Base-by-base conservation (phyloP, 2,329 filamentous ascomycete genomes). In the Neopestalotiopsis clavispora region DNA sequence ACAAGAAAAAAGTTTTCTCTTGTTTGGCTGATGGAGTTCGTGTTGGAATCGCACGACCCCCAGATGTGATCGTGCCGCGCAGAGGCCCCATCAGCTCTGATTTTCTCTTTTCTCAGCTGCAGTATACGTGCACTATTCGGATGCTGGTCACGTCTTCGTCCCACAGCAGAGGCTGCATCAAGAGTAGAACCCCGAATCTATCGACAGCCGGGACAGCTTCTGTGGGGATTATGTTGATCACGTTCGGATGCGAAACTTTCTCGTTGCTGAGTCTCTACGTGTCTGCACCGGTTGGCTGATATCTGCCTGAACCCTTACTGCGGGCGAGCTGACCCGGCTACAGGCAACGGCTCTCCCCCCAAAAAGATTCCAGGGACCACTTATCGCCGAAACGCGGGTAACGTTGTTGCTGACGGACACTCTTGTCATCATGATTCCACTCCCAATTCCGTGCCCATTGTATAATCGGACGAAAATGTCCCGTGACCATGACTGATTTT, bases 41-140 rank as follows among this genome's bases (percentile, higher is more conserved):
- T 49, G 61, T 64, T 38, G 38, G 13, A 28, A 49, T 64, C 38
- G 38, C 61, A 64, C 61, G 61, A 64, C 38, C 40, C 45, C 34
- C 10, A 38, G 23, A 59, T 3, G 23, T 59, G 57, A 59, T 34
- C 57, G 57, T 23, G 14, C 17, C 14, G 14, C 14, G n/a, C 9
- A 23, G 45, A n/a, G 45, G 20, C 45, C 45, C 20, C 45, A 20
- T 20, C 17, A 49, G 45, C n/a, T 14, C 45, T 7, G n/a, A 3
- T 3, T 9, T 52, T 23, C 20, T 52, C 7, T 52, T 52, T 17
- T 9, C 17, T 52, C 45, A n/a, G 45, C 45, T 20, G n/a, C 6
- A n/a, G 45, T 20, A 20, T 52, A 52, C 34, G 34, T 9, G n/a
- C 45, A 20, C 45, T 52, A 52, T 20, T 52, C n/a, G n/a, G 9